A percentile compares a stretch with the other conserved stretches of the same genome.
These are phyloP conservation scores for Ilex asprella DNA, from an alignment of 257 asterid genomes.

Conservation along the genomic window DNA sequence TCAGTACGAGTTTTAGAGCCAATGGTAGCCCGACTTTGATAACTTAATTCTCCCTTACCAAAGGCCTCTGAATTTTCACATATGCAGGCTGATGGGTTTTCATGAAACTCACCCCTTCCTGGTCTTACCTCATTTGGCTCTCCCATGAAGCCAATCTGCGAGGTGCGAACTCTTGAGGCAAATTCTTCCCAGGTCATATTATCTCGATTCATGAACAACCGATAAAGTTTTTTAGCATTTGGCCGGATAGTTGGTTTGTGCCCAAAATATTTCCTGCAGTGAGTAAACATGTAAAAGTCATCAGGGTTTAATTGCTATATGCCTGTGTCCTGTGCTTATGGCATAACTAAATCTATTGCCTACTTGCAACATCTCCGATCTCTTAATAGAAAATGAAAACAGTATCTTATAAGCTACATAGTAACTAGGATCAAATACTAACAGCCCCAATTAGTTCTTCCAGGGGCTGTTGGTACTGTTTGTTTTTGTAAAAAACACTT, in stretches of 20 bases:
- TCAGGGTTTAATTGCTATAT: too few relatives aligned
- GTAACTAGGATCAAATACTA: too few relatives aligned
- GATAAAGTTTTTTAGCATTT: slow-evolving; percentile 47
- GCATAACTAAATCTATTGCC: too few relatives aligned
- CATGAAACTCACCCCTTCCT: slow-evolving; percentile 64
- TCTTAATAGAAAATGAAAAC: too few relatives aligned
- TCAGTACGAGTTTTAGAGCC: slow-evolving; percentile 1
- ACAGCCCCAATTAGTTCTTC: neutral
- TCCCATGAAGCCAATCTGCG: slow-evolving; percentile 72
- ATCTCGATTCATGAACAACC: slow-evolving; percentile 31
- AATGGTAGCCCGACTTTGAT: slow-evolving; percentile 5
- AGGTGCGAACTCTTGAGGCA: slow-evolving; percentile 34
- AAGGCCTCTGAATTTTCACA: slow-evolving; percentile 33
- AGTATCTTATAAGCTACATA: too few relatives aligned
- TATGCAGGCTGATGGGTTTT: slow-evolving; percentile 62
- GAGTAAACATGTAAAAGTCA: neutral
- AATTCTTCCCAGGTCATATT: slow-evolving; percentile 65
- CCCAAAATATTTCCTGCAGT: slow-evolving; percentile 62
- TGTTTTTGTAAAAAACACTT: neutral
- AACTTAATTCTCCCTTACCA: slow-evolving; percentile 1
- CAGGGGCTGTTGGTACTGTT: neutral
- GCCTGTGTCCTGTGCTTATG: too few relatives aligned
- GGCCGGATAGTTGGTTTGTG: slow-evolving; percentile 77
- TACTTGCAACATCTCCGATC: too few relatives aligned
- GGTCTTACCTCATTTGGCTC: slow-evolving; percentile 54